Conservation (phyloP, 2,329 filamentous ascomycete genomes). For the Epichloe bromicola region DNA sequence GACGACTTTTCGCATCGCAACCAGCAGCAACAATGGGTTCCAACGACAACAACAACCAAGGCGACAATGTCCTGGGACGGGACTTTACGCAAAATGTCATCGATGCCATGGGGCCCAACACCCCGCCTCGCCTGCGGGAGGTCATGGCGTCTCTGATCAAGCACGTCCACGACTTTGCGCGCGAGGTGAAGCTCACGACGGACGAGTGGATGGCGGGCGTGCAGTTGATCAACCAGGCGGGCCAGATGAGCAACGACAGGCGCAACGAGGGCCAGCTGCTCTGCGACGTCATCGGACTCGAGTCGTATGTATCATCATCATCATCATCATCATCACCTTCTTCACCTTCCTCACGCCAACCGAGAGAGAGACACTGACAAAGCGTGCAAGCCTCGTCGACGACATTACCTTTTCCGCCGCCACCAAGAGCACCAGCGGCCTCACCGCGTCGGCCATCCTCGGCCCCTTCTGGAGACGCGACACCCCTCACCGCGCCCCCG, state of each 20-base stretch:
- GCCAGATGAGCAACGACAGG: slow-evolving; percentile 53
- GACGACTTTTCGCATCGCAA: not conserved
- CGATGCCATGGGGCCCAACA: slow-evolving; percentile 59
- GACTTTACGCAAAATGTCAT: slow-evolving; percentile 63
- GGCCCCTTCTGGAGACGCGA: slow-evolving; percentile 75
- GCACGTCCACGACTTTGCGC: slow-evolving; percentile 71
- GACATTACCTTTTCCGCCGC: slow-evolving; percentile 60
- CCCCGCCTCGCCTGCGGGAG: slow-evolving; percentile 52
- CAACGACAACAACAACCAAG: not conserved
- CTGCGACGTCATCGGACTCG: slow-evolving; percentile 61
- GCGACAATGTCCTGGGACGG: slow-evolving; percentile 17
- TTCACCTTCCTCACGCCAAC: too few species aligned
- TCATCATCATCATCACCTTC: too few species aligned
- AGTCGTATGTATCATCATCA: slow-evolving; percentile 34
- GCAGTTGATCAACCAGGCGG: slow-evolving; percentile 43
- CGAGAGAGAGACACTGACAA: too few species aligned
- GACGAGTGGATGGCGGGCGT: slow-evolving; percentile 69
- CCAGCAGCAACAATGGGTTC: not conserved
- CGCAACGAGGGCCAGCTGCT: slow-evolving; percentile 64
- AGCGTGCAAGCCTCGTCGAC: slow-evolving; percentile 44
- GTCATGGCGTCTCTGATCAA: slow-evolving; percentile 55
- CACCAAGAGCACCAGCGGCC: slow-evolving; percentile 27
- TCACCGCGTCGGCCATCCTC: slow-evolving; percentile 66
- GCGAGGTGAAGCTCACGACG: slow-evolving; percentile 66
- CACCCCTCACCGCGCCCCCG: slow-evolving; percentile 57